Evolutionary conservation across 2,329 filamentous ascomycete genomes (phyloP), one percentile per base, ranked within the genome.

Genomic region (Paraphoma chrysanthemicola): DNA sequence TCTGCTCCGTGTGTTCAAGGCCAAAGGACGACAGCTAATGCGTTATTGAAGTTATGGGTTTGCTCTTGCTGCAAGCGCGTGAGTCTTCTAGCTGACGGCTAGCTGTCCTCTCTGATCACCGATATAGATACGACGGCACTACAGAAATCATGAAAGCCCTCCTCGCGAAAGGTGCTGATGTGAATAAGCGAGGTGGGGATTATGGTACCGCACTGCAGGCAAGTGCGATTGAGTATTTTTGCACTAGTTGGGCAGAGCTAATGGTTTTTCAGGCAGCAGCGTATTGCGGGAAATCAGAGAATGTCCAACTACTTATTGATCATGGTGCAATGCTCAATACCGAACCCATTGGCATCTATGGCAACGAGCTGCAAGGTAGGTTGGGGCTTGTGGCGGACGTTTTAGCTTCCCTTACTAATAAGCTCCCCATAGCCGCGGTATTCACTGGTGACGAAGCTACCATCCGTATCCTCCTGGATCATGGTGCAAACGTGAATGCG

Each of bases 131-230:
- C 41, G 66, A 69, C 23, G 65, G 68, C 4, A 68, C 65, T 6
- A 58, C 48, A 3, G 51, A 49, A 2, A 68, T 70, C 31, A 48
- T 69, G 50, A 41, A 54, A 39, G 56, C 56, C 1, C 56, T 71
- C 3, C 53, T 70, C 5, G 60, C 57, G 2, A 58, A 57, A 48
- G 63, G 60, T 0, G 66, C 66, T 4, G 50, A 70, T 52, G 65
- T 67, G 5, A 69, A 67, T 41, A 63, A 64, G 43, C 59, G 53
- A 2, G 64, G 60, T 6, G 67, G 65, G 4, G 57, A 62, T 6
- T 68, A 70, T 45, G 64, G 67, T 9, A 64, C 59, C 8, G 59
- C 64, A 5, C 50, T 71, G 7, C 63, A 69, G 48, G 64, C 48
- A 45, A 33, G 51, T 31, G 7, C 14, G 33, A 4, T 43, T 12